Base-by-base conservation (phyloP, 768 basidiomycete species). In the Suillus ampliporus region DNA sequence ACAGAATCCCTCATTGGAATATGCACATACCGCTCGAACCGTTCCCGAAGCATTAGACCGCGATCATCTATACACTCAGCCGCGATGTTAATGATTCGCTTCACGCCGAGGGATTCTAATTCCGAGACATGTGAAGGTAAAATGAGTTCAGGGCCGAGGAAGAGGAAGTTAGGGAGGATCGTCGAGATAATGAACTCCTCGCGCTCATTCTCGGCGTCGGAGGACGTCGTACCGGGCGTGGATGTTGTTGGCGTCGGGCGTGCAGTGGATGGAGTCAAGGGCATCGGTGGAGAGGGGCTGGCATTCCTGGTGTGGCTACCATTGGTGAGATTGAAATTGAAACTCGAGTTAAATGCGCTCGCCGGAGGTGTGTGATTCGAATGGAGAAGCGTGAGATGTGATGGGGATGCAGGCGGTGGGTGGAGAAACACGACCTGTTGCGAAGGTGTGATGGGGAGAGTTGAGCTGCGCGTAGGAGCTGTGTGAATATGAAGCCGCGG, bases 1-100 rank as follows among this genome's bases (percentile, higher is more conserved):
- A 99, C 94, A 3, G 89, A 95, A 78, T 99, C 96, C 65, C 94
- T 82, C 93, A 98, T 96, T 9, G 95, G 92, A 46, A 98, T 91
- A 69, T 87, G 90, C 51, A 85, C 78, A 73, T 98, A 98, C 67
- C 85, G 86, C 65, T 95, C 94, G 73, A 99, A 97, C 13, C 81
- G 80, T 59, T 86, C 82, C 52, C 80, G 81, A 61, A 96, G 69
- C 19, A 80, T 76, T 66, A 96, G 76, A 2, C 90, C 92, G 57
- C 88, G 87, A 69, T 94, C 89, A 66, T 95, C 86, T 38, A 65
- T 82, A 73, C 95, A 97, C 76, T 98, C 96, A 13, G 84, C 83
- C 19, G 96, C 96, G 51, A 97, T 89, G 71, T 99, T 99, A 63
- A 98, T 76, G 65, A 99, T 94, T 60, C 95, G 80, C 74, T 86